These are phyloP conservation scores for Boletellus emodensis DNA, from an alignment of 768 basidiomycete genomes.

Conservation along the genomic window DNA sequence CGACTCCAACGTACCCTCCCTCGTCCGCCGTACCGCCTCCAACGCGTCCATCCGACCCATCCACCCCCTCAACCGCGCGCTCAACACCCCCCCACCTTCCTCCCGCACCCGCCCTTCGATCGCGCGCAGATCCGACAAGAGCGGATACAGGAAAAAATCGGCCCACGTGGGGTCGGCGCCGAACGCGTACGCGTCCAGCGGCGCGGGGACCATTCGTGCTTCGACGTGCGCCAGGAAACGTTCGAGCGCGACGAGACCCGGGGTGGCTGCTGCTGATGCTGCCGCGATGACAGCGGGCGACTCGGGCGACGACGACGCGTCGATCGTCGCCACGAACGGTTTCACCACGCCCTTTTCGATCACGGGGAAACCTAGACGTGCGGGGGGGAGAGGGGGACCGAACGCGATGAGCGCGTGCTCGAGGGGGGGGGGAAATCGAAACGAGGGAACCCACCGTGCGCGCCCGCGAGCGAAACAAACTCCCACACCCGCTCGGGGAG, in stretches of 20 bases:
- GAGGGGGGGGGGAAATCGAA: too few species aligned
- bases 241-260: slow-evolving; percentile 16
- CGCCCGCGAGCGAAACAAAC: slow-evolving; percentile 25
- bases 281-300: too few species aligned
- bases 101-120: slow-evolving; percentile 1
- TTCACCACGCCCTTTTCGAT: slow-evolving; percentile 32
- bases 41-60: slow-evolving; percentile 24
- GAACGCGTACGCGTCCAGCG: slow-evolving; percentile 25
- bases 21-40: slow-evolving; percentile 25
- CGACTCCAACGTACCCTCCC: slow-evolving; percentile 18
- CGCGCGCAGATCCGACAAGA: slow-evolving; percentile 26
- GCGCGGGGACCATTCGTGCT: slow-evolving; percentile 18
- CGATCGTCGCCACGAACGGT: slow-evolving; percentile 26
- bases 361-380: slow-evolving; percentile 23
- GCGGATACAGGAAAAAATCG: slow-evolving; percentile 31
- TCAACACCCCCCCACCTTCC: slow-evolving; percentile 14
- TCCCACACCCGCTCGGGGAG: slow-evolving; percentile 33
- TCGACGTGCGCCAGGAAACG: slow-evolving; percentile 18
- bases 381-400: too few species aligned
- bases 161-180: slow-evolving; percentile 28
- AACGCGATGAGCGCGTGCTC: too few species aligned
- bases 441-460: slow-evolving; percentile 19
- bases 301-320: slow-evolving; percentile 2
- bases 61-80: slow-evolving; percentile 20
- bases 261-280: neutral